Evolutionary conservation across 2,329 filamentous ascomycete species (phyloP), one percentile per base, ranked within the genome.

Genomic region (Microdochium bolleyi): DNA sequence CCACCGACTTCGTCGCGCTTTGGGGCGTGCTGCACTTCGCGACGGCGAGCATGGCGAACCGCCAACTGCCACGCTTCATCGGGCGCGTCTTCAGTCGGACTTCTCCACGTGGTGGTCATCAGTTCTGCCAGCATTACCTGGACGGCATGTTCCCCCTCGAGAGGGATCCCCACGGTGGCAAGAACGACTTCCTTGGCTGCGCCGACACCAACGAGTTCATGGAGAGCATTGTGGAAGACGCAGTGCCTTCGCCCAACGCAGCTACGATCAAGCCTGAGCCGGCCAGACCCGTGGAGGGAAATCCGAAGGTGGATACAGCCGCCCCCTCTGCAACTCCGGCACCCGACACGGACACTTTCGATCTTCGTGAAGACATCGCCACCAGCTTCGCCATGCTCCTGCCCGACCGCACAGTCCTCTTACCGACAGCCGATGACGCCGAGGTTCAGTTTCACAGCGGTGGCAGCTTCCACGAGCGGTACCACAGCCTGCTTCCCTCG

Each of bases 1-100:
- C 77, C 9, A 78, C 75, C 16, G 89, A 94, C 60, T 88, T 89
- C 58, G 87, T 92, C 2, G 79, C 87, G 3, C 71, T 83, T 10
- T 89, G 86, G 77, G 89, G 89, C 1, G 82, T 91, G 5, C 72
- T 92, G 34, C 79, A 88, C 64, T 90, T 88, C 62, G 74, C 76
- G 2, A 78, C 62, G 48, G 68, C 58, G 25, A 65, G 65, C 1
- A 75, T 84, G 55, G 41, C 41, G 14, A 46, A 46, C 41, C 16
- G 19, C 7, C 41, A 46, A 19, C 41, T 46, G 2, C 80, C 83
- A 50, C 76, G 82, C 46, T 86, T 85, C 62, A 73, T 84, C 38
- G 80, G 81, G 10, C 72, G 77, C 16, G 74, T 86, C n/a, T 86
- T 87, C 62, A 73, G 74, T 9, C 74, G 80, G 16, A 70, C 73